Conservation (phyloP, 1,284 basidiomycete genomes). For the Peniophora sp. region DNA sequence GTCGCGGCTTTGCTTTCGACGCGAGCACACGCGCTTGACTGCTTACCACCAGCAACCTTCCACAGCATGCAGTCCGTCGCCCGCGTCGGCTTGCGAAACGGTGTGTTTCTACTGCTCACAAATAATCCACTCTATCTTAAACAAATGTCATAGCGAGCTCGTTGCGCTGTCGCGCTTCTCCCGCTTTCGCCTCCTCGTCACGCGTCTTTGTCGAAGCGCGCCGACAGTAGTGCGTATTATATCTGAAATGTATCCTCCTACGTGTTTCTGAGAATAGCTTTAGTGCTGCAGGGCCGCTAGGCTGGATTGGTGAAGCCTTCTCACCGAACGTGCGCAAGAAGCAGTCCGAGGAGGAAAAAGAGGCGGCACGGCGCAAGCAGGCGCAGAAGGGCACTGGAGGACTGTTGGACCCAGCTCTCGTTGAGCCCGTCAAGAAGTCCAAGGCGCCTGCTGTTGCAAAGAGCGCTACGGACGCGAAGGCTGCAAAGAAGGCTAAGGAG, state of each 20-base stretch:
- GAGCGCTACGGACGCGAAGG: constrained; percentile 14
- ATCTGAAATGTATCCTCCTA: background rate
- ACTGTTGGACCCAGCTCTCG: constrained; percentile 41
- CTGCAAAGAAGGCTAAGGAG: constrained; percentile 16
- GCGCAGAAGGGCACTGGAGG: constrained; percentile 44
- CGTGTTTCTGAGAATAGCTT: constrained; percentile 18
- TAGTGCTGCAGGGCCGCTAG: constrained; percentile 37
- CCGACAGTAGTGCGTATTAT: constrained; percentile 28
- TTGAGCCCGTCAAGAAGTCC: constrained; percentile 7
- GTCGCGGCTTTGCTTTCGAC: too few relatives aligned
- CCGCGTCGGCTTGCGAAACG: constrained; percentile 17
- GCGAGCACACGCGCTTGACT: too few relatives aligned
- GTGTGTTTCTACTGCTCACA: constrained; percentile 8
- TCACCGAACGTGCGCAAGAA: constrained; percentile 38
- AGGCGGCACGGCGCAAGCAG: constrained; percentile 43
- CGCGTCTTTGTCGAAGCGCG: constrained; percentile 24
- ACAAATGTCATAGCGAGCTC: background rate
- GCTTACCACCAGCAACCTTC: background rate
- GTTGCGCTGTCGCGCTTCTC: background rate
- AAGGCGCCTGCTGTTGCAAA: constrained; percentile 6
- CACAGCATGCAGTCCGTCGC: constrained; percentile 25
- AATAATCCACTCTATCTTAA: background rate
- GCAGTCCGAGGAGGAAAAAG: constrained; percentile 38
- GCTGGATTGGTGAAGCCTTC: constrained; percentile 58
- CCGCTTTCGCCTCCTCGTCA: constrained; percentile 13